Percentiles rank a stretch among this genome's conserved stretches.
Evolutionary conservation across 106 monocot species (phyloP).

Genomic region (Alisma plantagoaquatica): DNA sequence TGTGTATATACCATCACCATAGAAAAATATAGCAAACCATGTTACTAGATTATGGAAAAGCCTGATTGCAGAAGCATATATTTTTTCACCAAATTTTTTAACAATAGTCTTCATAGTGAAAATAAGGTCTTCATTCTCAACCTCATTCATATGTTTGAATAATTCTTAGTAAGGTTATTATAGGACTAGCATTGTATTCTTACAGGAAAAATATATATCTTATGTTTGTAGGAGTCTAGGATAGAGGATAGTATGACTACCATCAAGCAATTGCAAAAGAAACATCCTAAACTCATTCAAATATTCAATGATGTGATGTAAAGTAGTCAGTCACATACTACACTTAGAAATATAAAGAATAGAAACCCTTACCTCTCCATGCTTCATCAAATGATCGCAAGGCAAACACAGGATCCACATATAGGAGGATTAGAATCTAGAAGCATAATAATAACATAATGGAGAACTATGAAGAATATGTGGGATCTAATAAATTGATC

Average conservation of each 20-base stretch:
- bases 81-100: constrained; percentile 99
- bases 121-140: constrained; percentile 98
- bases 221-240: not conserved
- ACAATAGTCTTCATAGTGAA: constrained; percentile 96
- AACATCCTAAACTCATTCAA: constrained; percentile 85
- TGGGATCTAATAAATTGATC: constrained; percentile 72
- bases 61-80: constrained; percentile 93
- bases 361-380: constrained; percentile 51
- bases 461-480: constrained; percentile 70
- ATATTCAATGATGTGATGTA: constrained; percentile 51
- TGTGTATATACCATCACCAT: not conserved
- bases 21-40: not conserved
- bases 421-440: constrained; percentile 97
- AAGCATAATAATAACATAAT: constrained; percentile 70
- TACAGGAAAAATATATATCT: not conserved
- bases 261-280: constrained; percentile 93
- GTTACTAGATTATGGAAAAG: constrained; percentile 94
- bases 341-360: constrained; percentile 1
- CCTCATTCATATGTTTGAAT: constrained; percentile 98
- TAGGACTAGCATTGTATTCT: not conserved
- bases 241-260: constrained; percentile 28
- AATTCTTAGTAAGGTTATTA: constrained; percentile 63
- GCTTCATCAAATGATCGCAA: constrained; percentile 98
- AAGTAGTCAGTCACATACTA: no score
- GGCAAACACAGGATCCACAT: constrained; percentile 96